Evolutionary conservation across 2,329 filamentous ascomycete species (phyloP), one percentile per base, ranked within the genome.

Genomic region (Botryotinia calthae): DNA sequence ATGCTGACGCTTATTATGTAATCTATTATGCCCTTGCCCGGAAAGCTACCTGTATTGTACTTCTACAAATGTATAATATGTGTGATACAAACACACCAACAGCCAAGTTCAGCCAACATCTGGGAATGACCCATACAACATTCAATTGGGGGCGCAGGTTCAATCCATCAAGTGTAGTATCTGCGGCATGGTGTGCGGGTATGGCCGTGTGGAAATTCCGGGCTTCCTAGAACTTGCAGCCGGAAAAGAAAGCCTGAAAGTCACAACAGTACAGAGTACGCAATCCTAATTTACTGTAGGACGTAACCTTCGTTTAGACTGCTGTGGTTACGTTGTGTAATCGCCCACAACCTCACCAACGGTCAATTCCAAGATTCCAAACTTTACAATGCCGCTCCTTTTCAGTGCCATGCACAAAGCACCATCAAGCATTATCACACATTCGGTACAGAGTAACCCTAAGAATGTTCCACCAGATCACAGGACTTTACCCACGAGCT

Each of bases 151-250:
- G 61, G 46, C 31, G 28, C 31, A 37, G 51, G 28, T 28, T 31
- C 34, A 46, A 66, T 71, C 46, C 48, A 61, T 48, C 48, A 44
- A 67, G 31, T 46, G 70, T 61, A 28, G n/a, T 56, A 4, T 56
- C 42, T 54, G 34, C 70, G 18, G 34, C 61, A 28, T 68, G 65
- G 48, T 56, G 54, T 72, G 42, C 70, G 70, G 70, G 54, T 72
- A 67, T 56, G 63, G 63, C 70, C 70, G 70, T 72, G 70, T 72
- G 70, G 70, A 48, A 72, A 68, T 68, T 68, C 70, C 63, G 70
- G 70, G 70, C 54, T 72, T 72, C 31, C 31, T 25, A 44, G 63
- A 58, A 72, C 63, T 72, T 68, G 54, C 70, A 72, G 54, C 70
- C 70, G 70, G 70, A 72, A 68, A n/a, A 42, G 40, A 68, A 72